phyloP scores from a whole-genome alignment of 805 yeast species.

The Kodamaea lidongshanica region DNA sequence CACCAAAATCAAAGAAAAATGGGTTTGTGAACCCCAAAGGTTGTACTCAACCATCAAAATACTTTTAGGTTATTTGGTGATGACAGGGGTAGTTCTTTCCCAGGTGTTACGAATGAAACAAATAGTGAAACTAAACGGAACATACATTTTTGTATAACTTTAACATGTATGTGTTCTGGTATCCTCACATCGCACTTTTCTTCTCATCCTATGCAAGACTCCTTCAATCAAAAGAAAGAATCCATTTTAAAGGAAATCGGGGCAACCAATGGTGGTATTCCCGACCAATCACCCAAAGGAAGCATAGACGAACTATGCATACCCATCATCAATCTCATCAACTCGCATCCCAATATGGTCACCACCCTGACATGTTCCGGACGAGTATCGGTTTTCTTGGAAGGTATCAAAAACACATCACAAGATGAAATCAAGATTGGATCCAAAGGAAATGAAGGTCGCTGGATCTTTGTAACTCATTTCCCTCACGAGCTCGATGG shows the following conservation, averaged over 20 bases:
- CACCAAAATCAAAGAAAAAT: too few relatives aligned
- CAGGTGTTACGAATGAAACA: too few relatives aligned
- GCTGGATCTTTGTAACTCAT: slow-evolving; percentile 79
- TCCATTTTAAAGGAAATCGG: slow-evolving; percentile 49
- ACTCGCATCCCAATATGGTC: slow-evolving; percentile 59
- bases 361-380: slow-evolving; percentile 91
- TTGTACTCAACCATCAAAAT: too few relatives aligned
- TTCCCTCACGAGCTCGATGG: slow-evolving; percentile 40
- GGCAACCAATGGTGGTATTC: slow-evolving; percentile 34
- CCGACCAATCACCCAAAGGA: slow-evolving; percentile 83
- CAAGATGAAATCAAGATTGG: slow-evolving; percentile 44
- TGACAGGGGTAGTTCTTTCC: too few relatives aligned
- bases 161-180: too few relatives aligned
- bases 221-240: slow-evolving; percentile 64
- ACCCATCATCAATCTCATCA: slow-evolving; percentile 67
- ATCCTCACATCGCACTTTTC: too few relatives aligned
- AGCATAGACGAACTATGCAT: slow-evolving; percentile 68
- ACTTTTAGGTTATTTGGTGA: too few relatives aligned
- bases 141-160: too few relatives aligned
- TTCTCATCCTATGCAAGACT: slow-evolving; percentile 44
- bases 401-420: slow-evolving; percentile 49
- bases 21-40: too few relatives aligned
- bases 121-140: too few relatives aligned
- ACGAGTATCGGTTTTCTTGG: slow-evolving; percentile 73
- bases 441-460: slow-evolving; percentile 81